Evolutionary conservation across 257 asterid genomes (phyloP), one percentile per base, ranked within the genome.

Genomic region (Solanum etuberosum): DNA sequence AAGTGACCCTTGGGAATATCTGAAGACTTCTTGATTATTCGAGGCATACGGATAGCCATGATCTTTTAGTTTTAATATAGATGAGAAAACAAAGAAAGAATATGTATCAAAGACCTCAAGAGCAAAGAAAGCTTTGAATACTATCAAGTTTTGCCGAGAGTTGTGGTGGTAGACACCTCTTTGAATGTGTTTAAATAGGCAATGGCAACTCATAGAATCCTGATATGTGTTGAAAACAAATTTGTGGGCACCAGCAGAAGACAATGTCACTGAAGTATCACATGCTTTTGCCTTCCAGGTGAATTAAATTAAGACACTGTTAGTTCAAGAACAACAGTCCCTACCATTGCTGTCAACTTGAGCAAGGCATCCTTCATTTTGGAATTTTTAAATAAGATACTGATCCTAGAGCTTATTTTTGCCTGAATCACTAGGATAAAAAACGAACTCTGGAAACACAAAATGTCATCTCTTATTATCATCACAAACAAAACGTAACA

Each of bases 1-100:
- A 92, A 43, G 48, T 93, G 94, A 29, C 94, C 93, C 86, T 92
- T 93, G 0, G 94, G 94, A 68, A 92, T 91, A 65, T 87, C 67
- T 14, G 61, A 42, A 3, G 37, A 77, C 37, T 77, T 77, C n/a
- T 40, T 42, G 83, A 77, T 77, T 3, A 25, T 42, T 12, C 37
- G 83, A 77, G 83, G 61, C 11, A 42, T 31, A 77, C 37, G 83
- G 23, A 77, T 77, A 77, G 61, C 61, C 83, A 77, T 77, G 37
- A 14, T 77, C 25, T 77, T 74, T 77, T 25, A 25, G 34, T 38
- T 8, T 42, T 14, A 77, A 15, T n/a, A 42, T 7, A 5, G 16
- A n/a, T 76, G 57, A 76, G 34, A 38, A 73, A 76, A n/a, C 3
- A 38, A 38, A 38, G 57, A 76, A 76, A 6, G 21, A 38, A 9